Evolutionary conservation across 2,329 filamentous ascomycete species (phyloP), one percentile per base, ranked within the genome.

Genomic region (Eutypella sp.): DNA sequence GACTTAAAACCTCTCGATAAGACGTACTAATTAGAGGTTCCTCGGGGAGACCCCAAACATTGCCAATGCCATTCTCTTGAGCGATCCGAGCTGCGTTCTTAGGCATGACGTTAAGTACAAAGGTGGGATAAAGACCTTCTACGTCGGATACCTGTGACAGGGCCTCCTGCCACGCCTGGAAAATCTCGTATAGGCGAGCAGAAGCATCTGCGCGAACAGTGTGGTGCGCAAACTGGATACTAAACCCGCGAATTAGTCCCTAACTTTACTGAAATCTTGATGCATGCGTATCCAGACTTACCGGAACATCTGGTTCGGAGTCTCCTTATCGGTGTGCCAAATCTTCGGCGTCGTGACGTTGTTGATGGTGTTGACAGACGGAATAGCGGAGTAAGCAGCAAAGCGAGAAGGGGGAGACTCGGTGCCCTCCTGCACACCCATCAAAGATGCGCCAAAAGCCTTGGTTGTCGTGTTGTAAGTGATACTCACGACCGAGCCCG

Each of bases 271-370:
- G 13, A 5, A 7, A 33, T 33, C 5, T n/a, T 29, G 7, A 8
- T 7, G 25, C 25, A 29, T 29, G 13, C 13, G 7, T 11, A 15
- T 4, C 13, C 16, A 38, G 13, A 34, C 51, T 36, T 54, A 65
- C 60, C 66, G 56, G 49, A 67, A 64, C 60, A 66, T 61, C 38
- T 67, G 63, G 40, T 63, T 62, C 0, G 64, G 65, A 1, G 57
- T 55, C 4, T 62, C 61, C 9, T 63, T 46, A 5, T 38, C 29
- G 2, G 48, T 34, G 15, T 65, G 60, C 57, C 57, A 67, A 9
- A 56, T 44, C 8, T 53, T 48, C 2, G 58, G 57, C 0, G 52
- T 55, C 2, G 56, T 58, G 13, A 69, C 58, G 40, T 59, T 61
- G 44, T 65, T 52, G 3, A 59, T 48, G 3, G 44, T 34, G 0